phyloP scores from a whole-genome alignment of 129 eudicot genomes.

The Tagetes patula region DNA sequence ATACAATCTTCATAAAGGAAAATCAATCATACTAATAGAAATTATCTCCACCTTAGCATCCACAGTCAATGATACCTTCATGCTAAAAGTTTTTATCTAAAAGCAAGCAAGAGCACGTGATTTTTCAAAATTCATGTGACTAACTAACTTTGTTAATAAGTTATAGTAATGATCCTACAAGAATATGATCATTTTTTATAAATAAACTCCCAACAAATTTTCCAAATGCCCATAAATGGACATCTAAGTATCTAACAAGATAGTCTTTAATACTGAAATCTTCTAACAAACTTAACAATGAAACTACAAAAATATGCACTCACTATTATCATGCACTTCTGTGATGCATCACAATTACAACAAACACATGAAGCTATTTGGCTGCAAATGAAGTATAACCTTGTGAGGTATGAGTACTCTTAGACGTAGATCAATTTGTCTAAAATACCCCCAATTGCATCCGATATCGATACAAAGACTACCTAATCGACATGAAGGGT shows the following conservation, averaged over 20 bases:
- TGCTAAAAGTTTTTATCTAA: not conserved
- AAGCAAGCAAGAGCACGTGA: not conserved
- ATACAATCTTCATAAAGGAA: not conserved
- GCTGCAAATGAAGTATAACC: not conserved
- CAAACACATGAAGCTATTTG: not conserved
- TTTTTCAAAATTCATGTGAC: not conserved
- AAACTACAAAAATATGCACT: not conserved
- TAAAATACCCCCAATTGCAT: not conserved
- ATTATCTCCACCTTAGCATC: not conserved
- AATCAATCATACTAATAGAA: not conserved
- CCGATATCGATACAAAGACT: not conserved
- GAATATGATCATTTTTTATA: not conserved
- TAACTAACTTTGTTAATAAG: conserved; percentile 2
- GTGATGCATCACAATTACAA: conserved; percentile 8
- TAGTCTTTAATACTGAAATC: not conserved
- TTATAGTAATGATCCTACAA: conserved; percentile 1
- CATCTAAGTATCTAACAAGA: conserved; percentile 3
- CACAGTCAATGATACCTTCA: conserved; percentile 16
- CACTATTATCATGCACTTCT: not conserved
- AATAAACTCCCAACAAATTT: not conserved
- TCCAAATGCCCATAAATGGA: not conserved
- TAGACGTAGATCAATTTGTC: not conserved
- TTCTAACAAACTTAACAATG: not conserved
- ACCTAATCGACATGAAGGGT: not conserved
- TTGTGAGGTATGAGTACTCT: not conserved